A percentile compares a stretch with the other conserved stretches of the same genome.
phyloP scores from a whole-genome alignment of 768 basidiomycete species.

The Grammothele lineata region DNA sequence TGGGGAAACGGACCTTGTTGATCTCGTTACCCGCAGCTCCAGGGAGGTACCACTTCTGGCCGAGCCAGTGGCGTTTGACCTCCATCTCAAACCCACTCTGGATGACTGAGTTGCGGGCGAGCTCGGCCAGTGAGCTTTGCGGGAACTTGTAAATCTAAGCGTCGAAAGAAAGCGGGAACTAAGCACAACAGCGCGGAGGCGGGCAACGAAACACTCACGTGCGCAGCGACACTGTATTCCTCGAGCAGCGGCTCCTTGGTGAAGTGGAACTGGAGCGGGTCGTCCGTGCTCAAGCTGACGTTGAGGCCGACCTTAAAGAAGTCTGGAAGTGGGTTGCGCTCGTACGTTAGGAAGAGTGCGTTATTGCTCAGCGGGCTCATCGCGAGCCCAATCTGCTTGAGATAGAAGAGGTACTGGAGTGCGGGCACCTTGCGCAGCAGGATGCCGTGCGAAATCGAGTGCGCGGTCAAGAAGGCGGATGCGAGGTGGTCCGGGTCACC shows the following conservation, averaged over 20 bases:
- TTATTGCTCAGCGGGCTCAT: conserved; percentile 99
- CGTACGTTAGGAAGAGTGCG: conserved; percentile 93
- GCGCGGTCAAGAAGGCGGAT: conserved; percentile 92
- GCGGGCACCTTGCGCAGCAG: conserved; percentile 96
- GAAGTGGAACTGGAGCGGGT: conserved; percentile 96
- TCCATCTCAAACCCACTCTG: conserved; percentile 99
- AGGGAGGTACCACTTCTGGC: conserved; percentile 88
- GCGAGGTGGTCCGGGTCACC: conserved; percentile 98
- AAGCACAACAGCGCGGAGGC: neutral
- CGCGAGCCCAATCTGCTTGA: conserved; percentile 96
- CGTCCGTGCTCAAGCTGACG: conserved; percentile 94
- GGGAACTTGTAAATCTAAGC: conserved; percentile 93
- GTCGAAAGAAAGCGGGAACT: conserved; percentile 10
- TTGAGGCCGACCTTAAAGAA: conserved; percentile 97
- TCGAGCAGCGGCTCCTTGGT: conserved; percentile 97
- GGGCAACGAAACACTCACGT: conserved; percentile 46
- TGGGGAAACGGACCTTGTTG: conserved; percentile 60
- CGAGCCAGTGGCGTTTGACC: conserved; percentile 93
- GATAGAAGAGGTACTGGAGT: conserved; percentile 93
- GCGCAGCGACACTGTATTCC: conserved; percentile 97
- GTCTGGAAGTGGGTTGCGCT: conserved; percentile 94
- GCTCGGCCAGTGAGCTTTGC: conserved; percentile 89
- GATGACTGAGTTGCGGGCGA: conserved; percentile 95
- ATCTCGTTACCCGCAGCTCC: conserved; percentile 95
- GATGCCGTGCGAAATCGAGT: conserved; percentile 99